Base-by-base conservation (phyloP, 805 yeast species). In the Kodamaea kaohsiungensis region DNA sequence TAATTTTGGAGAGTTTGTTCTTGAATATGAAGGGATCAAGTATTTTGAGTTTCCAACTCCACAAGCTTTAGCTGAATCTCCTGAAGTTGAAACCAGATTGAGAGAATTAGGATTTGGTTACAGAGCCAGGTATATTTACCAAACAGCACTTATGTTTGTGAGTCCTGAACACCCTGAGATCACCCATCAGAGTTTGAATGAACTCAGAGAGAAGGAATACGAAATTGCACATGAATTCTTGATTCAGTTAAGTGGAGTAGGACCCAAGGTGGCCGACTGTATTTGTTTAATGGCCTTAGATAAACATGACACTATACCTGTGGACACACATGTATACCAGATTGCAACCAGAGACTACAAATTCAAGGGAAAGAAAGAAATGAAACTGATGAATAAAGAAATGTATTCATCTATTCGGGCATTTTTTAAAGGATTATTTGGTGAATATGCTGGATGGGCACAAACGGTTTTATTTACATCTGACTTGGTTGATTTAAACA, bases 201-300 rank as follows among this genome's bases (percentile, higher is more conserved):
- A 65, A 0, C 72, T 87, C 56, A 71, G 91, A 8, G 58, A 67
- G 1, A 65, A 71, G 40, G 66, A 77, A 2, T 84, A 85, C 58
- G 76, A 72, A 46, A 79, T 75, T 5, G 85, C 86, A 1, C 88
- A 85, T 56, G 74, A 77, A 6, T 83, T 79, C 48, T 71, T 95
- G 43, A 74, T 87, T 58, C 77, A 81, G 56, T 87, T 88, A 61
- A 76, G 81, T 2, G 99, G 99, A 0, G 97, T 95, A 0, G 99
- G 99, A 0, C 98, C 98, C 0, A 95, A 95, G 71, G 98, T 95
- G 1, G 98, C 99, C 0, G 99, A 95, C 62, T 95, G 99, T 68
- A 95, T 95, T 13, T 86, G 96, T 59, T 75, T 95, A 46, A 93
- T 95, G 98, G 86, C 95, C 1, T 75, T 93, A 56, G 93, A 88